These are phyloP conservation scores for Clarireedia hainanense DNA, from an alignment of 2,329 filamentous ascomycete genomes.

Conservation along the genomic window DNA sequence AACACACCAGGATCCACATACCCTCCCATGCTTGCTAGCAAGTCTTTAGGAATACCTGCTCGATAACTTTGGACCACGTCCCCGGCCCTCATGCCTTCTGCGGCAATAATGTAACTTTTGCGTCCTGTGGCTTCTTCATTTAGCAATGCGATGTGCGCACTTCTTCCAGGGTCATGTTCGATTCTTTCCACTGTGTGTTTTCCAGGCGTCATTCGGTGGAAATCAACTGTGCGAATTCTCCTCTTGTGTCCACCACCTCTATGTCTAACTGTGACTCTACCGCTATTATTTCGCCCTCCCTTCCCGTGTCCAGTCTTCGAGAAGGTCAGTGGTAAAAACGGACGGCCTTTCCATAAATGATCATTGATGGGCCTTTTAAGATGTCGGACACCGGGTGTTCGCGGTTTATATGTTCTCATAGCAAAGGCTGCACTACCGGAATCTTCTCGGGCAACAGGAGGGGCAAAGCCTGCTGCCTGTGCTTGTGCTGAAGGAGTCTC, in stretches of 20 bases:
- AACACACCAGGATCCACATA: conserved; percentile 90
- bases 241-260: conserved; percentile 87
- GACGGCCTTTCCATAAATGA: conserved; percentile 91
- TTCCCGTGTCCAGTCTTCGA: conserved; percentile 89
- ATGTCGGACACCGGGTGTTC: conserved; percentile 88
- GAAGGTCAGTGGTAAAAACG: conserved; percentile 74
- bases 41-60: conserved; percentile 75
- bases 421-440: conserved; percentile 31
- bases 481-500: conserved; percentile 31
- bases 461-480: conserved; percentile 34
- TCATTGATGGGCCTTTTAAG: conserved; percentile 89
- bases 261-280: conserved; percentile 81
- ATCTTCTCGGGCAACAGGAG: conserved; percentile 34
- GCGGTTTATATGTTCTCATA: conserved; percentile 83
- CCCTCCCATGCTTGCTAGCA: conserved; percentile 89
- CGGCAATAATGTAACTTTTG: conserved; percentile 89
- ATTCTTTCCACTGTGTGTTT: conserved; percentile 87
- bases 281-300: conserved; percentile 85
- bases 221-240: conserved; percentile 88
- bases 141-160: conserved; percentile 84
- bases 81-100: conserved; percentile 86
- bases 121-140: conserved; percentile 64
- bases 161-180: conserved; percentile 91
- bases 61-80: conserved; percentile 91
- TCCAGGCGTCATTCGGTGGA: conserved; percentile 68